These are phyloP conservation scores for Suillus discolor DNA, from an alignment of 768 basidiomycete species.

Conservation along the genomic window DNA sequence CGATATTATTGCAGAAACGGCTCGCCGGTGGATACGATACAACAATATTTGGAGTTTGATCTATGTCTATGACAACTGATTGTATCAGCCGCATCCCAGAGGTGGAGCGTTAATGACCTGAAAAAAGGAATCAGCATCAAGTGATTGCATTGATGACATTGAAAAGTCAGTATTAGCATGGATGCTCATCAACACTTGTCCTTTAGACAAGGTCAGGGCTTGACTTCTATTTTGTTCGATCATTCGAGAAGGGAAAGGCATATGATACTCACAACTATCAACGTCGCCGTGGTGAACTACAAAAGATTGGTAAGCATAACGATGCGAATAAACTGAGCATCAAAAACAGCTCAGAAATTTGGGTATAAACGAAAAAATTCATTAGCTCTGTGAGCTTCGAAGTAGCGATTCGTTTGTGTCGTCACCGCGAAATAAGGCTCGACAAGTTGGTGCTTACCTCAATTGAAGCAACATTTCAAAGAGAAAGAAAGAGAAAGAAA, in stretches of 20 bases:
- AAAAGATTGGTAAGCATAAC: constrained; percentile 1
- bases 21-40: neutral
- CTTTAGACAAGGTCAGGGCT: constrained; percentile 82
- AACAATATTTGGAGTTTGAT: neutral
- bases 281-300: neutral
- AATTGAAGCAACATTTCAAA: neutral
- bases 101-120: constrained; percentile 9
- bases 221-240: constrained; percentile 87
- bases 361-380: constrained; percentile 78
- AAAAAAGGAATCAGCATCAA: constrained; percentile 19
- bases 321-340: neutral
- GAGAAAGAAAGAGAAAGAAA: constrained; percentile 1
- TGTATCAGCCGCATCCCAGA: neutral
- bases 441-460: constrained; percentile 36
- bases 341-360: constrained; percentile 78
- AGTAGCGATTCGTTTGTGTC: constrained; percentile 87
- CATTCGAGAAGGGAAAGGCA: constrained; percentile 37
- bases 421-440: constrained; percentile 44
- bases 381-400: constrained; percentile 69
- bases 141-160: neutral
- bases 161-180: constrained; percentile 86
- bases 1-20: too few relatives aligned
- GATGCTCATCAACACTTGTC: constrained; percentile 74
- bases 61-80: neutral
- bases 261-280: constrained; percentile 36